Conservation (phyloP, 352 stramenopile species). For the Globisporangium rhizosaccharum region DNA sequence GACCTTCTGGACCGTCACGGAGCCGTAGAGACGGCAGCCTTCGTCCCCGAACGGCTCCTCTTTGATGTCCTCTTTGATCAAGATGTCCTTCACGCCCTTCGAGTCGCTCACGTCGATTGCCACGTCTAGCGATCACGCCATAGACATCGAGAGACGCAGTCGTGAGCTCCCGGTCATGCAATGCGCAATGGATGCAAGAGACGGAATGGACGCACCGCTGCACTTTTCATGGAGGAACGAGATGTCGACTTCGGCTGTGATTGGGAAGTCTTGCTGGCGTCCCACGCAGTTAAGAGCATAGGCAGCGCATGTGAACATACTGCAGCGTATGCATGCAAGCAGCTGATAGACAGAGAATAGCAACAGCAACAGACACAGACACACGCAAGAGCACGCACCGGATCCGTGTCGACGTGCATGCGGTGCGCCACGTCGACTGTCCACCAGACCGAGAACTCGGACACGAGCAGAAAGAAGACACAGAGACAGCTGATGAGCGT, state of each 20-base stretch:
- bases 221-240: constrained; percentile 78
- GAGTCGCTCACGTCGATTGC: constrained; percentile 80
- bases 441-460: constrained; percentile 83
- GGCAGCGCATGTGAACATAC: neutral
- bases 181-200: neutral
- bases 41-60: constrained; percentile 57
- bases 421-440: constrained; percentile 77
- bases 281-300: neutral
- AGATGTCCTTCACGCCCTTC: constrained; percentile 81
- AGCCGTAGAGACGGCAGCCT: constrained; percentile 69
- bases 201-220: constrained; percentile 29
- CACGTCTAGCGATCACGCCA: constrained; percentile 38
- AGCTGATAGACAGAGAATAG: neutral
- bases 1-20: constrained; percentile 75
- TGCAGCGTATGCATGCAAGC: too few species aligned
- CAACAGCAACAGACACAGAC: neutral
- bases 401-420: constrained; percentile 84
- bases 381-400: constrained; percentile 36
- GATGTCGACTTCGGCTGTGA: constrained; percentile 78
- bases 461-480: constrained; percentile 72
- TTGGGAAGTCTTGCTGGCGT: constrained; percentile 72
- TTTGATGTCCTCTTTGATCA: constrained; percentile 60
- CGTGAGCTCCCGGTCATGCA: neutral
- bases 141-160: neutral
- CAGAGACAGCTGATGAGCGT: constrained; percentile 75